Percentiles rank a stretch among this genome's conserved stretches.
Evolutionary conservation across 2,329 filamentous ascomycete genomes (phyloP).

Genomic region (Cucurbitaria berberidis): DNA sequence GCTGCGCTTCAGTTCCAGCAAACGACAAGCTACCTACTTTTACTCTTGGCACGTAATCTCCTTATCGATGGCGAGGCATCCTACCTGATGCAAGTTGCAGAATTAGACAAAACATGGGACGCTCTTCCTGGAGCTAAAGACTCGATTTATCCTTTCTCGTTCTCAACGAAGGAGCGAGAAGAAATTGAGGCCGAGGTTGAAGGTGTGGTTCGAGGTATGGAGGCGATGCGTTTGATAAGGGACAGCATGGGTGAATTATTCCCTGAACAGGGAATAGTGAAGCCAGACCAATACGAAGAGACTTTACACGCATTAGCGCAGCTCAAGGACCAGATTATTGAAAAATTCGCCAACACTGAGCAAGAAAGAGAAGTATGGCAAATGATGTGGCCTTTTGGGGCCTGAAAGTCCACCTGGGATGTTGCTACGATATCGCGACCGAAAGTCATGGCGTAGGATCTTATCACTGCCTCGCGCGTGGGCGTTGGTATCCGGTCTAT

Average conservation of each 20-base stretch:
- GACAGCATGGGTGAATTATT: conserved; percentile 34
- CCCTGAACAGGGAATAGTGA: conserved; percentile 33
- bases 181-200: conserved; percentile 32
- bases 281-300: conserved; percentile 32
- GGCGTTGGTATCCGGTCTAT: too few relatives aligned
- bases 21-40: conserved; percentile 32
- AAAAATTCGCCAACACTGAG: conserved; percentile 22
- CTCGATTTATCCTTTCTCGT: conserved; percentile 25
- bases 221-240: conserved; percentile 33
- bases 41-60: conserved; percentile 42
- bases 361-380: conserved; percentile 29
- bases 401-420: too few relatives aligned
- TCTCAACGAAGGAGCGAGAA: conserved; percentile 26
- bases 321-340: conserved; percentile 33
- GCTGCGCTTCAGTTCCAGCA: conserved; percentile 41
- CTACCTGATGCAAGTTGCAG: conserved; percentile 31
- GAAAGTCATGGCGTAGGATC: too few relatives aligned
- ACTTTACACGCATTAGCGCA: conserved; percentile 29
- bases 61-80: conserved; percentile 45
- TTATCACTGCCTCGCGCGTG: too few relatives aligned
- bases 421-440: too few relatives aligned
- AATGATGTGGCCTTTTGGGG: conserved; percentile 31
- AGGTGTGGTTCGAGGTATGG: conserved; percentile 34
- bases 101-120: conserved; percentile 35
- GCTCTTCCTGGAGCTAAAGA: conserved; percentile 23